Evolutionary conservation across 1,284 basidiomycete genomes (phyloP).

Genomic region (Malassezia japonica): DNA sequence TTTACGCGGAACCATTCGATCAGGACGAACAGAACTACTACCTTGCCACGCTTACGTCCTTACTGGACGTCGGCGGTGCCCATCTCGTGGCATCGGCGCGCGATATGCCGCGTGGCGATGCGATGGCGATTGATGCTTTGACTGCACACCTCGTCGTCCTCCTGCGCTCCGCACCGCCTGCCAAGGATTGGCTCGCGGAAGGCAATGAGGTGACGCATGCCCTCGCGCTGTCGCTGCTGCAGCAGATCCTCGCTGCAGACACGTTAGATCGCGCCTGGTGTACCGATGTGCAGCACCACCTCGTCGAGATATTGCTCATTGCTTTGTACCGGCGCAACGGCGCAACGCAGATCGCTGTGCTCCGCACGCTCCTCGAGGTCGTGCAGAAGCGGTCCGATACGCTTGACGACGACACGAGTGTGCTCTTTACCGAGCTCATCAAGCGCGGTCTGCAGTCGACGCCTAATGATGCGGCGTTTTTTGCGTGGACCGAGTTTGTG

Average conservation of each 20-base stretch:
- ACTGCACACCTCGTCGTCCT: slow-evolving; percentile 20
- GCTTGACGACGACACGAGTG: slow-evolving; percentile 1
- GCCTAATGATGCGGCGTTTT: not conserved
- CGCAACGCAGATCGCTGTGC: slow-evolving; percentile 61
- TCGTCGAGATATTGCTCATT: slow-evolving; percentile 66
- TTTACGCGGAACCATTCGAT: slow-evolving; percentile 67
- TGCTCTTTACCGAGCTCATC: not conserved
- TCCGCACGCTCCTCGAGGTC: slow-evolving; percentile 63
- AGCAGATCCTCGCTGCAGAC: slow-evolving; percentile 62
- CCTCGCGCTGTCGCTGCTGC: slow-evolving; percentile 64
- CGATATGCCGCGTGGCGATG: not conserved
- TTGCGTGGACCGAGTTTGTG: slow-evolving; percentile 10
- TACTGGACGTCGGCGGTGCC: slow-evolving; percentile 77
- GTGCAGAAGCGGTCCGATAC: not conserved
- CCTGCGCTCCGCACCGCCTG: slow-evolving; percentile 15
- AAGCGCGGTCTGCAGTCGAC: not conserved
- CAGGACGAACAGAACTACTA: slow-evolving; percentile 60
- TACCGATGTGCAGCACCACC: slow-evolving; percentile 55
- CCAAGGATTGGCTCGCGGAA: not conserved
- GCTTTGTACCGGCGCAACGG: slow-evolving; percentile 55
- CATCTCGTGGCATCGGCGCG: slow-evolving; percentile 48
- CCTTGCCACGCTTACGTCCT: slow-evolving; percentile 64
- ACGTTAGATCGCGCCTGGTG: slow-evolving; percentile 56
- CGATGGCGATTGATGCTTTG: slow-evolving; percentile 16
- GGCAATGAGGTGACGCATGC: slow-evolving; percentile 55